Conservation (phyloP, 2,329 filamentous ascomycete species). For the Fusarium sublunatum region DNA sequence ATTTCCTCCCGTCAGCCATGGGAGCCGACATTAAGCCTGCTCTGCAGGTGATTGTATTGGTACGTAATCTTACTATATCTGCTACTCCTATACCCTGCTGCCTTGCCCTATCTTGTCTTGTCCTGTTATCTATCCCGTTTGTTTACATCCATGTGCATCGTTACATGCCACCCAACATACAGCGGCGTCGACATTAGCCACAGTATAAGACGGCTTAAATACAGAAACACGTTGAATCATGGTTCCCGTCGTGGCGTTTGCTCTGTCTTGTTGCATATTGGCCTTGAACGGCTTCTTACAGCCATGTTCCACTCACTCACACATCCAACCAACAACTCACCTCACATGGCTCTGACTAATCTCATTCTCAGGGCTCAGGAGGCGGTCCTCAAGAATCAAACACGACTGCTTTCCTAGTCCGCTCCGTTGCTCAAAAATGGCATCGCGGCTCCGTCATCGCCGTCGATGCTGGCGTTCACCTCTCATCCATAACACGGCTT, state of each 20-base stretch:
- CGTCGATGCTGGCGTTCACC: conserved; percentile 92
- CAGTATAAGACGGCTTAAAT: conserved; percentile 6
- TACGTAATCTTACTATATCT: conserved; percentile 58
- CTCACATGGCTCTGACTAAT: conserved; percentile 18
- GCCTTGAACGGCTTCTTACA: conserved; percentile 3
- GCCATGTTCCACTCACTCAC: conserved; percentile 9
- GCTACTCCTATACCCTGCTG: conserved; percentile 1
- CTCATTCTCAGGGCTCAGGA: conserved; percentile 75
- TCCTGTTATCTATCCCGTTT: conserved; percentile 6
- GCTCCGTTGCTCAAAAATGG: conserved; percentile 84
- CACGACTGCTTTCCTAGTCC: conserved; percentile 88
- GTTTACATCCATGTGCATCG: conserved; percentile 18
- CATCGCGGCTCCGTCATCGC: conserved; percentile 83
- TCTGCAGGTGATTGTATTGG: conserved; percentile 80
- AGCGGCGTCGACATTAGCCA: background rate
- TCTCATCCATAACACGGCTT: conserved; percentile 85
- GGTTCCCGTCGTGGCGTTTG: conserved; percentile 16
- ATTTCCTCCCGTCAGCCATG: conserved; percentile 21
- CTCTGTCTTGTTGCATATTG: background rate
- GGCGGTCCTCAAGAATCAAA: conserved; percentile 92
- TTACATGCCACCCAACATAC: conserved; percentile 10
- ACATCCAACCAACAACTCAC: background rate
- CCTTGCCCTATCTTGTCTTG: background rate
- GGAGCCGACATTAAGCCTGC: conserved; percentile 57
- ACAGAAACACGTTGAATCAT: conserved; percentile 15